Conservation (phyloP, 2,329 filamentous ascomycete genomes). For the Penicillium rolfsii region DNA sequence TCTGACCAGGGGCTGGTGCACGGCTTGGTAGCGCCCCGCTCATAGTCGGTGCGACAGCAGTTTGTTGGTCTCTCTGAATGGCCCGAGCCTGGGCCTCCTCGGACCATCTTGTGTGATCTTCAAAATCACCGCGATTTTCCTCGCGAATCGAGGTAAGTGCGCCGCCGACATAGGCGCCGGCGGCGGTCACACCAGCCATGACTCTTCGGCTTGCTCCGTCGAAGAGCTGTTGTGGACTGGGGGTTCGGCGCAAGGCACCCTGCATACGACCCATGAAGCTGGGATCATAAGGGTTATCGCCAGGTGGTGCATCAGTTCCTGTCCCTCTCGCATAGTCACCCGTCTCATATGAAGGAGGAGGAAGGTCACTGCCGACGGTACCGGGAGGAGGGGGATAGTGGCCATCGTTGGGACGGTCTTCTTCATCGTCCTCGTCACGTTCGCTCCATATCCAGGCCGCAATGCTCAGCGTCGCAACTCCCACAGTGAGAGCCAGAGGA, state of each 20-base stretch:
- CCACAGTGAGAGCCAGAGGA: constrained; percentile 82
- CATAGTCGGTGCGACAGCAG: constrained; percentile 30
- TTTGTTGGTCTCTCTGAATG: constrained; percentile 38
- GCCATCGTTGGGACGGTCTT: constrained; percentile 53
- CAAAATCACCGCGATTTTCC: constrained; percentile 77
- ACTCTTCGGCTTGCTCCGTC: constrained; percentile 81
- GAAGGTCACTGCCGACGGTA: constrained; percentile 30
- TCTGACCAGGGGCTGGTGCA: constrained; percentile 39
- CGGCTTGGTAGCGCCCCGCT: constrained; percentile 38
- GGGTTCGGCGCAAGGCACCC: constrained; percentile 76
- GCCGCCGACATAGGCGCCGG: constrained; percentile 78
- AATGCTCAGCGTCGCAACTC: constrained; percentile 81
- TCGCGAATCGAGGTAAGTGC: constrained; percentile 82
- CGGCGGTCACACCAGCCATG: constrained; percentile 78
- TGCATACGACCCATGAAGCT: constrained; percentile 77
- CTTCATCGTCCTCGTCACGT: constrained; percentile 71
- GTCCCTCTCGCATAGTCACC: constrained; percentile 41
- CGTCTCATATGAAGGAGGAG: constrained; percentile 34
- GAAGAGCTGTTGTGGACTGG: constrained; percentile 86
- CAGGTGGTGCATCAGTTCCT: constrained; percentile 35
- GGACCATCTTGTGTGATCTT: constrained; percentile 88
- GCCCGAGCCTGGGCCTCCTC: constrained; percentile 78
- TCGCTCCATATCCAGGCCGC: constrained; percentile 95
- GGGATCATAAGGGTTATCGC: constrained; percentile 50
- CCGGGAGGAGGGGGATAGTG: constrained; percentile 31